phyloP scores from a whole-genome alignment of 2,329 filamentous ascomycete genomes.

The Xylaria sp. region DNA sequence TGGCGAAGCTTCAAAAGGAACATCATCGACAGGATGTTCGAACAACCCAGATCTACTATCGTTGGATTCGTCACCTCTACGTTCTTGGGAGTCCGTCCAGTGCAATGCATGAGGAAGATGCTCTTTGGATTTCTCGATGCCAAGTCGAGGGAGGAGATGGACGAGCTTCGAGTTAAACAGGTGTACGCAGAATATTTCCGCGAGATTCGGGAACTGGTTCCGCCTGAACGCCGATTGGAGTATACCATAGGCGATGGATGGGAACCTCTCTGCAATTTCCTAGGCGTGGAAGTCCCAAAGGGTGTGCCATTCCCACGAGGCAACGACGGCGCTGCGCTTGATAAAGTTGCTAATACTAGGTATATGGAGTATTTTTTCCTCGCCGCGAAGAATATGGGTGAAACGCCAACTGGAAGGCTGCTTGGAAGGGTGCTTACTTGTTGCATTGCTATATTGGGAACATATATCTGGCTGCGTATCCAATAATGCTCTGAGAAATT shows the following conservation, averaged over 20 bases:
- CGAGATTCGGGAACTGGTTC: conserved; percentile 22
- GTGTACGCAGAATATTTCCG: conserved; percentile 28
- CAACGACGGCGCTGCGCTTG: conserved; percentile 16
- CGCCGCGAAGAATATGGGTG: neutral
- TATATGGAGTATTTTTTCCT: neutral
- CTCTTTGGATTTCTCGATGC: conserved; percentile 27
- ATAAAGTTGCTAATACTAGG: neutral
- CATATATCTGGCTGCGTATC: conserved; percentile 11
- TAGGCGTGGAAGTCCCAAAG: conserved; percentile 27
- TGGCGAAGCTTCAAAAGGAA: conserved; percentile 37
- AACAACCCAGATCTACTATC: neutral
- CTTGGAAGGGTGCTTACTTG: neutral
- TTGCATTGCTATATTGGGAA: neutral
- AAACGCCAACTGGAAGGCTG: neutral
- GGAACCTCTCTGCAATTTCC: conserved; percentile 35
- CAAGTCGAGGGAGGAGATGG: conserved; percentile 8
- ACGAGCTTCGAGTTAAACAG: neutral
- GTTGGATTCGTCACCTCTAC: conserved; percentile 11
- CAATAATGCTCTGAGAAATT: neutral
- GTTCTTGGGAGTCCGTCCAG: conserved; percentile 18
- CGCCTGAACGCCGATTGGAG: conserved; percentile 31
- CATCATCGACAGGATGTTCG: neutral
- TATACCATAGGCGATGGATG: conserved; percentile 33
- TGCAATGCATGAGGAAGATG: conserved; percentile 20
- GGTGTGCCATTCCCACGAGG: conserved; percentile 26